Evolutionary conservation across 768 basidiomycete genomes (phyloP).

Genomic region (Clitopilus passeckerianus): DNA sequence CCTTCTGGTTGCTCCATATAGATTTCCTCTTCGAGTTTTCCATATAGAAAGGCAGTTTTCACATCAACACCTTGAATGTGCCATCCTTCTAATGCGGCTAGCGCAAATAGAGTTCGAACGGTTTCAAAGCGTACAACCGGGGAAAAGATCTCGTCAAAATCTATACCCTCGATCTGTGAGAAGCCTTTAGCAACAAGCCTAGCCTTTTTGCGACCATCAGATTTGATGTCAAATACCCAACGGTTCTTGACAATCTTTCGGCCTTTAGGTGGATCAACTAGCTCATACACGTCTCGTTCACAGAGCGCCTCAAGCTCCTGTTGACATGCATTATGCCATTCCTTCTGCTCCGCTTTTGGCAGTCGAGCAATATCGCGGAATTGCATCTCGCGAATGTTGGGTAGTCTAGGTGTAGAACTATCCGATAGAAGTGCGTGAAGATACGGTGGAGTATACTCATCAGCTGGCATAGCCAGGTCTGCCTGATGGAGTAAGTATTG

Average conservation of each 20-base stretch:
- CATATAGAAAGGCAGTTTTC: neutral
- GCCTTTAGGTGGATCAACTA: constrained; percentile 7
- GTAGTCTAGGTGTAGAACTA: neutral
- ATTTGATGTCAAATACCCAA: constrained; percentile 15
- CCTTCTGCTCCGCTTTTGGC: neutral
- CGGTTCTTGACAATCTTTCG: constrained; percentile 9
- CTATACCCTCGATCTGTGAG: neutral
- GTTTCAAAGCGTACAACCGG: neutral
- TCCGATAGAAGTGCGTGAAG: too few species aligned
- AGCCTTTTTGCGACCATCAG: constrained; percentile 11
- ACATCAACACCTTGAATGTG: neutral
- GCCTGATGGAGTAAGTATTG: neutral
- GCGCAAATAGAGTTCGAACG: neutral
- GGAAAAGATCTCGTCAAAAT: neutral
- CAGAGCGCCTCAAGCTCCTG: neutral
- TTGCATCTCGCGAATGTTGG: neutral
- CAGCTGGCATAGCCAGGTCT: neutral
- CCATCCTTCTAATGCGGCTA: neutral
- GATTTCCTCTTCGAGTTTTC: neutral
- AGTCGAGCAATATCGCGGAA: constrained; percentile 2
- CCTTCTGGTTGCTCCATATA: constrained; percentile 3
- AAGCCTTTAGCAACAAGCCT: constrained; percentile 14
- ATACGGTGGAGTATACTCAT: neutral
- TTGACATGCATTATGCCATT: neutral
- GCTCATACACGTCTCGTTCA: neutral